phyloP scores from a whole-genome alignment of 2,329 filamentous ascomycete genomes.

The Trichoderma cornu-damae region DNA sequence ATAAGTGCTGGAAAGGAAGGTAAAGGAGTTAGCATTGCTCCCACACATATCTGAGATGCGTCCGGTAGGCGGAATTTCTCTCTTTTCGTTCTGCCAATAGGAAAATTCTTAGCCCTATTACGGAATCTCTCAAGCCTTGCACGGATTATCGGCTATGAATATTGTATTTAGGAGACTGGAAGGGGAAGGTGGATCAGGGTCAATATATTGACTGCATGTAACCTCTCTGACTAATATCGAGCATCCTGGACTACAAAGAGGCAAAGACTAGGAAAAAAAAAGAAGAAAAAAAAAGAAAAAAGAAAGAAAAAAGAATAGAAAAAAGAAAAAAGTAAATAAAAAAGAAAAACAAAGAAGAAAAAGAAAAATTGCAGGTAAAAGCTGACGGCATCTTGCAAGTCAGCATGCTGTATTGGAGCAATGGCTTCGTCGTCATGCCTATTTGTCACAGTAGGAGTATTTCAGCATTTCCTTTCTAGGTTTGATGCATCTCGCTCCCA shows the following conservation, averaged over 20 bases:
- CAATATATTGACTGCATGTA: conserved; percentile 7
- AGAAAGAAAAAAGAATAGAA: not conserved
- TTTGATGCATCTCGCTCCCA: not conserved
- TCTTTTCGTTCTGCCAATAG: too few species aligned
- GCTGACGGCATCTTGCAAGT: not conserved
- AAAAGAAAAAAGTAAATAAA: not conserved
- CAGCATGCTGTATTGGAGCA: not conserved
- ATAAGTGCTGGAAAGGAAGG: too few species aligned
- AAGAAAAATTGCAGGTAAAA: not conserved
- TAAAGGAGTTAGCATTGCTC: too few species aligned
- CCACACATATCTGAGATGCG: too few species aligned
- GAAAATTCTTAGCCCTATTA: too few species aligned
- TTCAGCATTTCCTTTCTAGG: not conserved
- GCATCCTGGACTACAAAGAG: not conserved
- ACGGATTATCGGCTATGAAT: too few species aligned
- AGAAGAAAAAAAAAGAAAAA: not conserved
- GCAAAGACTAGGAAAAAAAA: not conserved
- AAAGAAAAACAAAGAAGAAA: not conserved
- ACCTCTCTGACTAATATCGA: conserved; percentile 15
- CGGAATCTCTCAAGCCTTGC: too few species aligned
- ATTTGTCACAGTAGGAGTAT: not conserved
- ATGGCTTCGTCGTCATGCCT: not conserved
- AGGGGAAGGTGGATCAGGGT: conserved; percentile 1
- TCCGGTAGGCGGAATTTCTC: too few species aligned
- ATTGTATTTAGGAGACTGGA: not conserved